These are phyloP conservation scores for Millerago galiae DNA, from an alignment of 805 yeast species.

Conservation along the genomic window DNA sequence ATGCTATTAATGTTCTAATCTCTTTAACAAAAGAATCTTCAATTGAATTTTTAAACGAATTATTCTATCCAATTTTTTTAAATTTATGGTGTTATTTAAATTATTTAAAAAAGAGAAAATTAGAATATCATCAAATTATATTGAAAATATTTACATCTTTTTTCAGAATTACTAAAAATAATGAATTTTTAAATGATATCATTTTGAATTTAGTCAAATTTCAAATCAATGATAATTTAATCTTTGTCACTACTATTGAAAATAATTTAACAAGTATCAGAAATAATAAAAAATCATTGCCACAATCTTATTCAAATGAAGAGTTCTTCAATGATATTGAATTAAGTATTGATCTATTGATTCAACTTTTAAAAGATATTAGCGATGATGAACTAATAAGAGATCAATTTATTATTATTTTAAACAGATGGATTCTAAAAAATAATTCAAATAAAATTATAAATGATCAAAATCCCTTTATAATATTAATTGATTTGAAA, in stretches of 20 bases:
- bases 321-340: constrained; percentile 40
- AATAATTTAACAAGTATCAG: constrained; percentile 30
- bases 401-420: constrained; percentile 40
- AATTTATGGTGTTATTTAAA: constrained; percentile 32
- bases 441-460: constrained; percentile 5
- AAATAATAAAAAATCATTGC: constrained; percentile 11
- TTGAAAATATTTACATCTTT: constrained; percentile 28
- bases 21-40: constrained; percentile 48
- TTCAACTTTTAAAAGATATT: constrained; percentile 41
- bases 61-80: constrained; percentile 26
- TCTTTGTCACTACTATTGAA: constrained; percentile 28
- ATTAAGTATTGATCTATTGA: constrained; percentile 32
- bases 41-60: constrained; percentile 26
- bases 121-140: constrained; percentile 26
- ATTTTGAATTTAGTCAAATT: constrained; percentile 26
- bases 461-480: constrained; percentile 39
- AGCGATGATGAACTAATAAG: constrained; percentile 39
- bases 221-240: constrained; percentile 30
- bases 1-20: constrained; percentile 56
- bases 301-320: constrained; percentile 15
- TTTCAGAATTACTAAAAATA: constrained; percentile 25
- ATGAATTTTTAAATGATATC: constrained; percentile 21
- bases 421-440: constrained; percentile 54
- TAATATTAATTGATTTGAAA: constrained; percentile 52
- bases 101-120: constrained; percentile 26